Evolutionary conservation across 768 basidiomycete genomes (phyloP).

Genomic region (Favolaschia claudopus): DNA sequence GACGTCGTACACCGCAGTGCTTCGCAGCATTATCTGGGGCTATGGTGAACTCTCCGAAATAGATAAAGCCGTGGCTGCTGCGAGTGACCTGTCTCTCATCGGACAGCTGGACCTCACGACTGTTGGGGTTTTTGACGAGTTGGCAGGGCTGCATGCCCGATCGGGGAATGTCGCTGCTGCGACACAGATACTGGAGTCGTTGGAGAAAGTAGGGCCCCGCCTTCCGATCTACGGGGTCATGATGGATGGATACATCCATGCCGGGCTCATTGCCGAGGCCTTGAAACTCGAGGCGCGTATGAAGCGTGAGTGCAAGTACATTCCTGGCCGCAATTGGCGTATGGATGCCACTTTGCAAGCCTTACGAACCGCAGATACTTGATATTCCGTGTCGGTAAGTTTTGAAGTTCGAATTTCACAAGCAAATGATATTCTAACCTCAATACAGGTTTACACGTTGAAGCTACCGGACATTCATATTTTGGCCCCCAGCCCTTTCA

Average conservation of each 20-base stretch:
- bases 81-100: slow-evolving; percentile 10
- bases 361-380: slow-evolving; percentile 2
- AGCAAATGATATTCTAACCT: not conserved
- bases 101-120: slow-evolving; percentile 2
- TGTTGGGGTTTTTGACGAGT: slow-evolving; percentile 13
- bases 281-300: slow-evolving; percentile 13
- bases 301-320: slow-evolving; percentile 13
- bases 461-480: slow-evolving; percentile 65
- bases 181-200: not conserved
- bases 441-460: not conserved
- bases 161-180: slow-evolving; percentile 9
- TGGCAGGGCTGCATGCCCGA: slow-evolving; percentile 18
- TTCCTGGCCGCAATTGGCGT: slow-evolving; percentile 17
- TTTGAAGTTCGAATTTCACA: not conserved
- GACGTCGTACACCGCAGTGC: slow-evolving; percentile 22
- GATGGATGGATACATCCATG: slow-evolving; percentile 23
- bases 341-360: slow-evolving; percentile 16
- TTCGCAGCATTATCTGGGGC: slow-evolving; percentile 21
- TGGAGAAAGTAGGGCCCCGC: slow-evolving; percentile 14
- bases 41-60: slow-evolving; percentile 11
- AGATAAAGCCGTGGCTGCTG: slow-evolving; percentile 4
- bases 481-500: slow-evolving; percentile 64
- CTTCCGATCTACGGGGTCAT: slow-evolving; percentile 20
- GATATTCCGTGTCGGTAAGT: not conserved
- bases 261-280: slow-evolving; percentile 8